These are phyloP conservation scores for Blastomyces percursus DNA, from an alignment of 2,329 filamentous ascomycete species.

Conservation along the genomic window DNA sequence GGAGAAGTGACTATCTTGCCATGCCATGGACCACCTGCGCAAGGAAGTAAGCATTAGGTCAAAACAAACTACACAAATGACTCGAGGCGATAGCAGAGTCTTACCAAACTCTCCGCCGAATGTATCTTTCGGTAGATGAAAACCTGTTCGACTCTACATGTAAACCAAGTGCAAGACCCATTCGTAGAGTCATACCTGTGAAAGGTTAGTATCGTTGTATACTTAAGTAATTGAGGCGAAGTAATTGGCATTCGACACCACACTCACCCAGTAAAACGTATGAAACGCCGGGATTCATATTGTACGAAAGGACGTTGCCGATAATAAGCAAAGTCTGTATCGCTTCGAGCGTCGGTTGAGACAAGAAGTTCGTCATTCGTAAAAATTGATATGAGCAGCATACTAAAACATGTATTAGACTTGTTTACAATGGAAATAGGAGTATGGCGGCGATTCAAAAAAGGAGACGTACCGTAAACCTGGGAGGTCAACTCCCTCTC, in stretches of 20 bases:
- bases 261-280: conserved; percentile 46
- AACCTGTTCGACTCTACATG: conserved; percentile 48
- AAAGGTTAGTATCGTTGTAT: conserved; percentile 6
- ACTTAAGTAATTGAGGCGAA: neutral
- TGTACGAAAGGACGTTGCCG: conserved; percentile 51
- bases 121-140: conserved; percentile 38
- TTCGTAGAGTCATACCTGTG: conserved; percentile 46
- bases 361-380: conserved; percentile 53
- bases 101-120: conserved; percentile 36
- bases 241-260: neutral
- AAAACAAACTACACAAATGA: neutral
- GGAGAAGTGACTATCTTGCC: conserved; percentile 54
- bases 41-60: neutral
- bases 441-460: neutral
- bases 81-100: conserved; percentile 2
- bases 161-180: conserved; percentile 50
- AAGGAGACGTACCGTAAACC: conserved; percentile 43
- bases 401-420: conserved; percentile 33
- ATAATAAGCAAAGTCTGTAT: conserved; percentile 53
- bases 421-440: neutral
- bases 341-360: conserved; percentile 49
- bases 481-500: conserved; percentile 53
- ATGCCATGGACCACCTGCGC: conserved; percentile 49
- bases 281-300: conserved; percentile 54
- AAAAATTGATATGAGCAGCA: conserved; percentile 56